Percentiles rank a stretch among this genome's conserved stretches.
Conservation (phyloP, 2,329 filamentous ascomycete genomes). For the Beauveria sp. region DNA sequence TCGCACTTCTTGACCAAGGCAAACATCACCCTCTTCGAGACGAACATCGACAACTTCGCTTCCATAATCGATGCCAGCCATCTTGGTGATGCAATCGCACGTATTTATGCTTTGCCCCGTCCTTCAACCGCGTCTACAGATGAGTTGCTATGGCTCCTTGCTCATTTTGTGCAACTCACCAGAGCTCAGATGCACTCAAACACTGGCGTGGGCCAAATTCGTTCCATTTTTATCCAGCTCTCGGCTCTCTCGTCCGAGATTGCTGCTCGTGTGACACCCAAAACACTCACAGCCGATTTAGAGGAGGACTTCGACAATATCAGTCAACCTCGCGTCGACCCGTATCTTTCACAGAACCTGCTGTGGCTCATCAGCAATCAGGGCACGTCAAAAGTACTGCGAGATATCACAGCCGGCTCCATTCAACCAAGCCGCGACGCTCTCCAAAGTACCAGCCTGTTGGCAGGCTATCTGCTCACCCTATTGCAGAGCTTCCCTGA, state of each 20-base stretch:
- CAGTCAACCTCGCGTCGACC: slow-evolving; percentile 30
- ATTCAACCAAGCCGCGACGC: slow-evolving; percentile 23
- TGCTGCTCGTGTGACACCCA: slow-evolving; percentile 31
- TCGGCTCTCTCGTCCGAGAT: slow-evolving; percentile 45
- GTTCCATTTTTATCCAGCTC: slow-evolving; percentile 46
- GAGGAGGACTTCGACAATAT: slow-evolving; percentile 23
- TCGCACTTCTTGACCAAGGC: slow-evolving; percentile 29
- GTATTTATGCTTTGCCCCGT: slow-evolving; percentile 23
- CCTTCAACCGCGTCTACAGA: slow-evolving; percentile 20
- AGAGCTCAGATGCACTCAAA: slow-evolving; percentile 27
- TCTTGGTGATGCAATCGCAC: slow-evolving; percentile 35
- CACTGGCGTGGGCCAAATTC: slow-evolving; percentile 36
- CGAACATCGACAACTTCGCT: slow-evolving; percentile 29
- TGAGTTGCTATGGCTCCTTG: slow-evolving; percentile 54
- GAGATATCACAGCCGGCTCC: slow-evolving; percentile 26
- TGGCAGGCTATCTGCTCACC: slow-evolving; percentile 82
- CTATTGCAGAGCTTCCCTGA: slow-evolving; percentile 78
- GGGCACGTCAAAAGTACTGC: slow-evolving; percentile 50
- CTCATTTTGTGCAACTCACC: slow-evolving; percentile 57
- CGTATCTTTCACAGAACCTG: slow-evolving; percentile 59
- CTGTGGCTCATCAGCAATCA: slow-evolving; percentile 65
- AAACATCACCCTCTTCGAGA: slow-evolving; percentile 33
- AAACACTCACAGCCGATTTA: background rate
- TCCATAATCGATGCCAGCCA: slow-evolving; percentile 28
- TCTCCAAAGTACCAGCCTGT: slow-evolving; percentile 46